A percentile compares a stretch with the other conserved stretches of the same genome.
Conservation (phyloP, 129 eudicot species). For the Flaveria ramosissima region DNA sequence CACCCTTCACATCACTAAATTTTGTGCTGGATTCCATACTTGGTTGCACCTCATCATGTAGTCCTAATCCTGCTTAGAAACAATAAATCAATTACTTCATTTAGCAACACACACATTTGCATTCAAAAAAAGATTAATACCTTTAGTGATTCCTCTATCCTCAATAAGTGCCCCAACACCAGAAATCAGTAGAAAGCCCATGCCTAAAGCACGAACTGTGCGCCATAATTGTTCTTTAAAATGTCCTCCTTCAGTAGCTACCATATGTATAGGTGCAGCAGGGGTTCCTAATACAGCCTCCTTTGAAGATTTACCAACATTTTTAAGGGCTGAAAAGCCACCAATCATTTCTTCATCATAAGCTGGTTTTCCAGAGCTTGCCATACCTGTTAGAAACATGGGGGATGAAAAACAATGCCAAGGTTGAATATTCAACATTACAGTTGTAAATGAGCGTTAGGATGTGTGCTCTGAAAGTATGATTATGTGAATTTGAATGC, state of each 20-base stretch:
- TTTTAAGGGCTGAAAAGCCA: constrained; percentile 68
- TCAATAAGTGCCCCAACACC: constrained; percentile 90
- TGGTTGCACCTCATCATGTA: constrained; percentile 89
- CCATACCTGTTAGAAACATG: constrained; percentile 46
- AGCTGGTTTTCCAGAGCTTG: constrained; percentile 41
- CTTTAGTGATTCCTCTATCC: constrained; percentile 96
- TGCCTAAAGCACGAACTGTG: constrained; percentile 75
- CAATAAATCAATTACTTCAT: neutral
- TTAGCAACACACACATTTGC: neutral
- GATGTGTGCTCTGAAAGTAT: neutral
- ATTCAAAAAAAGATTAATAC: constrained; percentile 29
- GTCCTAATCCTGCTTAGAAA: constrained; percentile 60
- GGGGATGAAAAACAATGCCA: neutral
- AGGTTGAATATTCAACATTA: neutral
- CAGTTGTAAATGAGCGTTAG: neutral
- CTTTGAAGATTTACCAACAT: constrained; percentile 72
- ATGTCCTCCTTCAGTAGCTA: constrained; percentile 83
- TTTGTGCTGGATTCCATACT: constrained; percentile 86
- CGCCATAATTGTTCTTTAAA: constrained; percentile 96
- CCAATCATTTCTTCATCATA: constrained; percentile 59
- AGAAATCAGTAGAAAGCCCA: constrained; percentile 80
- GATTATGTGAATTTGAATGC: neutral
- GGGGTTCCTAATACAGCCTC: constrained; percentile 89
- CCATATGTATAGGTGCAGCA: constrained; percentile 94
- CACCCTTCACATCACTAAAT: constrained; percentile 92